A percentile compares a stretch with the other conserved stretches of the same genome.
phyloP scores from a whole-genome alignment of 2,329 filamentous ascomycete genomes.

The Dactylellina sp. region DNA sequence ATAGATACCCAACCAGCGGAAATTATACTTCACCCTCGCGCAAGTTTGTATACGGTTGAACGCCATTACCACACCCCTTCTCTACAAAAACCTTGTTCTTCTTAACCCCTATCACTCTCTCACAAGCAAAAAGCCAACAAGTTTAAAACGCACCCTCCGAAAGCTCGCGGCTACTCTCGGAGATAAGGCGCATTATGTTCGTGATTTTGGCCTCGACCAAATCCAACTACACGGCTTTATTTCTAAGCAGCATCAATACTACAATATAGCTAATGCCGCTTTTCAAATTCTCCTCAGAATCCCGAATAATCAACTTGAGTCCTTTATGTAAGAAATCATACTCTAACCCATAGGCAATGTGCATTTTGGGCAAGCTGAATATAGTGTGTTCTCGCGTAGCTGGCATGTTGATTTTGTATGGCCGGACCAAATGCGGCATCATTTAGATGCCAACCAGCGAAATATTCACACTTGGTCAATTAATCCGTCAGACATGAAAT shows the following conservation, averaged over 20 bases:
- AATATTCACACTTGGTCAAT: conserved; percentile 11
- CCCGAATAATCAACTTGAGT: conserved; percentile 14
- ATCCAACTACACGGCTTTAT: not conserved
- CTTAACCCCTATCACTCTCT: not conserved
- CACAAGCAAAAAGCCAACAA: not conserved
- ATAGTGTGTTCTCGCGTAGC: not conserved
- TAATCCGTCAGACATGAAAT: no score
- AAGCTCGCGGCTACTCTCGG: not conserved
- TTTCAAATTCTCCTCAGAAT: not conserved
- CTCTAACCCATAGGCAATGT: no score
- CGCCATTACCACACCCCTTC: conserved; percentile 13
- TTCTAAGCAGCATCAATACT: not conserved
- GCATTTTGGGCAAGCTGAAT: not conserved
- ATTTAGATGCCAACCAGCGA: not conserved
- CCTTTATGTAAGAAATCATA: conserved; percentile 36
- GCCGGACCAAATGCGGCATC: not conserved
- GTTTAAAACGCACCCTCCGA: not conserved
- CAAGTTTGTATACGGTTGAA: conserved; percentile 11
- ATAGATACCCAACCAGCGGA: no score
- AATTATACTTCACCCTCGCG: not conserved
- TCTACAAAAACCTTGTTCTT: conserved; percentile 14
- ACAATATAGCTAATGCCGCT: not conserved
- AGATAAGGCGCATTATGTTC: not conserved
- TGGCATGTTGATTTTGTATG: not conserved
- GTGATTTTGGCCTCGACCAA: conserved; percentile 14